A percentile compares a stretch with the other conserved stretches of the same genome.
Conservation (phyloP, 495 filamentous ascomycete genomes). For the Penicillium parvum region DNA sequence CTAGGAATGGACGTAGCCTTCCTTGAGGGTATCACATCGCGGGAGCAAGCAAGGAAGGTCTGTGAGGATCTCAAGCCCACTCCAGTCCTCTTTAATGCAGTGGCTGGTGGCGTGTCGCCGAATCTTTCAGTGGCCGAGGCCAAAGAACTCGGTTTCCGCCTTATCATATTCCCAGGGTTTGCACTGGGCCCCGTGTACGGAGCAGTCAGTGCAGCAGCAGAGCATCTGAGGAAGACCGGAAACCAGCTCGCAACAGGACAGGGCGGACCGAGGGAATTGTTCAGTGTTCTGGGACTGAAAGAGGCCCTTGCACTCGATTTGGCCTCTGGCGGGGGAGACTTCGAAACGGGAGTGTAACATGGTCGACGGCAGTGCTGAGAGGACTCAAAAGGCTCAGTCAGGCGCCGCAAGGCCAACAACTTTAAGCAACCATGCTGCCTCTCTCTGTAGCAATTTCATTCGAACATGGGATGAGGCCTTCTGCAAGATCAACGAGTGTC, state of each 20-base stretch:
- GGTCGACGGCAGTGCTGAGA: no score
- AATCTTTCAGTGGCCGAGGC: constrained; percentile 18
- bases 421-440: no score
- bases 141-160: constrained; percentile 20
- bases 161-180: constrained; percentile 23
- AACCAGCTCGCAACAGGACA: neutral
- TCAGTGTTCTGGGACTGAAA: constrained; percentile 11
- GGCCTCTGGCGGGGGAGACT: constrained; percentile 6
- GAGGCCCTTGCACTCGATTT: constrained; percentile 7
- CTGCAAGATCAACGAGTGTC: no score
- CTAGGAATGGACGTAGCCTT: constrained; percentile 54
- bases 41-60: constrained; percentile 12
- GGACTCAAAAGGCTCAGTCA: no score
- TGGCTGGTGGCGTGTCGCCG: constrained; percentile 22
- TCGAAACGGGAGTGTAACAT: neutral
- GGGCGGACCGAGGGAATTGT: constrained; percentile 5
- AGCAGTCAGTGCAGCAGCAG: constrained; percentile 2
- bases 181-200: constrained; percentile 5
- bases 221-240: constrained; percentile 11
- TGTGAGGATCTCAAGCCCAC: constrained; percentile 19
- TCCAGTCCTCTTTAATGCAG: constrained; percentile 26
- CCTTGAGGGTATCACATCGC: constrained; percentile 49
- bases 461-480: no score
- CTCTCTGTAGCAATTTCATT: no score
- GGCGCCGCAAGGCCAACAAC: no score